phyloP scores from a whole-genome alignment of 2,329 filamentous ascomycete genomes.

The Hymenoscyphus repandus region DNA sequence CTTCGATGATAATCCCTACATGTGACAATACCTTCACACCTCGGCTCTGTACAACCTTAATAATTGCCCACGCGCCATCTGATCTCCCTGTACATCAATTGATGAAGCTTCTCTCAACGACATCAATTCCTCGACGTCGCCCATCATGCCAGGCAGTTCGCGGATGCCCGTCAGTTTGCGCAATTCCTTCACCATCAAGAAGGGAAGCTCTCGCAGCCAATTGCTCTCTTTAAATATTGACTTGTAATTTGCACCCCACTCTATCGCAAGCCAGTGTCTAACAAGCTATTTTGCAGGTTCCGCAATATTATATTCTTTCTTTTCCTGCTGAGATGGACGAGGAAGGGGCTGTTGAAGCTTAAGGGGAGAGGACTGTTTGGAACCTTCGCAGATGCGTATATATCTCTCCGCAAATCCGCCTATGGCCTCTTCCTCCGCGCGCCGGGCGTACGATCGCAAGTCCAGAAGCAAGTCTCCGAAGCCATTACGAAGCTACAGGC shows the following conservation, averaged over 20 bases:
- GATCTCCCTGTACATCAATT: not conserved
- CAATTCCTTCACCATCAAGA: constrained; percentile 60
- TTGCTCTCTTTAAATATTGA: constrained; percentile 61
- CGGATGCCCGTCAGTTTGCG: constrained; percentile 67
- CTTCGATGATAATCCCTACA: not conserved
- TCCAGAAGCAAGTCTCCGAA: constrained; percentile 78
- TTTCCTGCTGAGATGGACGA: constrained; percentile 79
- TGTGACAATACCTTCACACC: constrained; percentile 4
- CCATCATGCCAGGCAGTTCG: constrained; percentile 59
- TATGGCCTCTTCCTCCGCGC: constrained; percentile 83
- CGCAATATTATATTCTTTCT: constrained; percentile 86
- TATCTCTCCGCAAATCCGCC: constrained; percentile 61
- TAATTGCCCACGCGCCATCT: not conserved
- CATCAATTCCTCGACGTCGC: constrained; percentile 1
- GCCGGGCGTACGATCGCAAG: constrained; percentile 80
- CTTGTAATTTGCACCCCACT: constrained; percentile 46
- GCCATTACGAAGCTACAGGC: constrained; percentile 73
- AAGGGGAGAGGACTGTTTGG: constrained; percentile 85
- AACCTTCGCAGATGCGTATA: constrained; percentile 69
- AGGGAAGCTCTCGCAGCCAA: constrained; percentile 49
- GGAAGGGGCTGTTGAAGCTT: constrained; percentile 75
- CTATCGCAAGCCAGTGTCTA: not conserved
- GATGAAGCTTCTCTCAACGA: not conserved
- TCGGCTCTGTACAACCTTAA: constrained; percentile 5
- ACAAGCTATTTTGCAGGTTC: constrained; percentile 45